Conservation (phyloP, 2,329 filamentous ascomycete species). For the Penicillium sp. region DNA sequence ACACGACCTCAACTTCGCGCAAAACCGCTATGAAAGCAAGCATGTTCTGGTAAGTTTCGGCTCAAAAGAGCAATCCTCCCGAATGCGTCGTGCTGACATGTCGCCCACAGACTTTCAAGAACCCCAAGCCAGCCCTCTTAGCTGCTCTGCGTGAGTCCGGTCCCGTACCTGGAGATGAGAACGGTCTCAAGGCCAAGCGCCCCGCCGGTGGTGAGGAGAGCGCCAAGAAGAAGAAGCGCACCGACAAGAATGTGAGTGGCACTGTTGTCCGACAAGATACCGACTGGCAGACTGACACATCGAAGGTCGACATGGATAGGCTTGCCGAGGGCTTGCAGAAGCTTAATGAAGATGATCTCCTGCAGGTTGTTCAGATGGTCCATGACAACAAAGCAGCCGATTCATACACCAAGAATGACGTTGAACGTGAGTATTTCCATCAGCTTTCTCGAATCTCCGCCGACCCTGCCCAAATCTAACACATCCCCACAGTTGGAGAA, state of each 20-base stretch:
- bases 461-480: constrained; percentile 16
- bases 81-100: not conserved
- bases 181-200: constrained; percentile 64
- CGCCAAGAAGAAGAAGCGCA: constrained; percentile 75
- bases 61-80: not conserved
- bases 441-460: not conserved
- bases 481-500: constrained; percentile 71
- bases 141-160: constrained; percentile 80
- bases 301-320: constrained; percentile 85
- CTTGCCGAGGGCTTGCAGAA: constrained; percentile 88
- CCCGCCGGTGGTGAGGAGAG: constrained; percentile 58
- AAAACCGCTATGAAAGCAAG: constrained; percentile 76
- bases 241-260: constrained; percentile 57
- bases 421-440: constrained; percentile 70
- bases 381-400: constrained; percentile 94
- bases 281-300: not conserved
- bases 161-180: constrained; percentile 73
- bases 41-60: constrained; percentile 65
- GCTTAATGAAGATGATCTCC: constrained; percentile 86
- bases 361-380: constrained; percentile 96
- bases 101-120: constrained; percentile 72
- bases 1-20: constrained; percentile 91
- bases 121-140: constrained; percentile 84
- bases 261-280: not conserved
- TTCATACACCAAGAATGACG: constrained; percentile 95